Conservation (phyloP, 176 grass and related monocot genomes). For the Rhipidocladum racemiflorum region DNA sequence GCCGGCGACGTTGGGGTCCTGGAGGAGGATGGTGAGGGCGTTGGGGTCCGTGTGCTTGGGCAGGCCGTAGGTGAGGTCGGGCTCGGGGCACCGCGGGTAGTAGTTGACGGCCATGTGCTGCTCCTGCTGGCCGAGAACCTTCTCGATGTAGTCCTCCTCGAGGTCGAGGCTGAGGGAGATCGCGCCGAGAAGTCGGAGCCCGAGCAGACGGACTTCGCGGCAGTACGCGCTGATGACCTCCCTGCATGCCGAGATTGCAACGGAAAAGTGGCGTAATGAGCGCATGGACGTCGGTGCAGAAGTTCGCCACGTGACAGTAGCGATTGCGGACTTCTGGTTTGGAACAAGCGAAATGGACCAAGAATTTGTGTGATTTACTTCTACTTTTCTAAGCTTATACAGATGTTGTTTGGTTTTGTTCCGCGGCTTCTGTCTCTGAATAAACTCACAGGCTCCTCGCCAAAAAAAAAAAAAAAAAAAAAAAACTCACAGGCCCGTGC, state of each 20-base stretch:
- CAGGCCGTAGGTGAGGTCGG: constrained; percentile 69
- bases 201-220: constrained; percentile 52
- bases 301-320: neutral
- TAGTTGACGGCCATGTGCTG: constrained; percentile 96
- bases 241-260: constrained; percentile 12
- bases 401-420: neutral
- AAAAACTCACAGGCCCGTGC: neutral
- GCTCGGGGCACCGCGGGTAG: constrained; percentile 82
- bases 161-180: constrained; percentile 73
- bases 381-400: neutral
- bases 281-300: neutral
- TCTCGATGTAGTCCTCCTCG: constrained; percentile 50
- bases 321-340: neutral
- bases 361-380: neutral
- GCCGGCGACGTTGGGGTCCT: constrained; percentile 62
- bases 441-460: neutral
- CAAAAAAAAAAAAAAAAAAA: too few species aligned
- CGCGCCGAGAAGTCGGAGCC: constrained; percentile 46
- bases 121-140: constrained; percentile 59
- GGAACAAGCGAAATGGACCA: neutral
- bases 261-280: neutral
- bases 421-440: neutral
- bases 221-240: constrained; percentile 60
- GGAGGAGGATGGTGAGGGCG: constrained; percentile 74
- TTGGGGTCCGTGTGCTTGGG: constrained; percentile 76